These are phyloP conservation scores for Mycena filopes DNA, from an alignment of 768 basidiomycete genomes.

Conservation along the genomic window DNA sequence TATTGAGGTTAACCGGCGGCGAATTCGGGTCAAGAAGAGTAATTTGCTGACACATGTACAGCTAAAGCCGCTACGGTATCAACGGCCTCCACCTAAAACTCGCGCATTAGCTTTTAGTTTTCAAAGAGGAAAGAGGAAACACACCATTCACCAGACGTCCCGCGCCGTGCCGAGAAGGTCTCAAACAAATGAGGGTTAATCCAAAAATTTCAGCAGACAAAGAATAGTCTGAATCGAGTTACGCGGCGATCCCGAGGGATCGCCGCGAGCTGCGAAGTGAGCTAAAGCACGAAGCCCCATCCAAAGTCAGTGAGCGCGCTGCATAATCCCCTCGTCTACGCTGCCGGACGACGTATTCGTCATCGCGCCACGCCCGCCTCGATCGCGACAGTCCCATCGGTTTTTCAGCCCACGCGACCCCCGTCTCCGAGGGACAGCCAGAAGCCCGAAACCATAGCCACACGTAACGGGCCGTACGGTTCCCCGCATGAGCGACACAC, in stretches of 20 bases:
- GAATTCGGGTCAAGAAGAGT: too few species aligned
- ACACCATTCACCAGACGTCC: not conserved
- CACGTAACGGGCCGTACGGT: not conserved
- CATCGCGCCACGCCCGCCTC: not conserved
- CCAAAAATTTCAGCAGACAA: slow-evolving; percentile 47
- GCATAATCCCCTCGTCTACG: slow-evolving; percentile 4
- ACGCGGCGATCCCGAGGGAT: slow-evolving; percentile 17
- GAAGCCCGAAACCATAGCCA: too few species aligned
- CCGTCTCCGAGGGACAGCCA: slow-evolving; percentile 3
- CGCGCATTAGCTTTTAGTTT: too few species aligned
- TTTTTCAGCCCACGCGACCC: not conserved
- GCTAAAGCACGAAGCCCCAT: slow-evolving; percentile 40
- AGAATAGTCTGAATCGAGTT: slow-evolving; percentile 62
- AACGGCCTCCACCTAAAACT: too few species aligned
- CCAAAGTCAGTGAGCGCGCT: not conserved
- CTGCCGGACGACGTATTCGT: too few species aligned
- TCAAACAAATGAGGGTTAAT: slow-evolving; percentile 15
- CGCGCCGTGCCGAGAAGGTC: not conserved
- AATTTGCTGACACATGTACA: too few species aligned
- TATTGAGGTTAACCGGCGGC: too few species aligned
- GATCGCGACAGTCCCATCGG: not conserved
- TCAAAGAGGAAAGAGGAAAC: too few species aligned
- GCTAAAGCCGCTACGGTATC: too few species aligned
- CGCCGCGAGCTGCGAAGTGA: slow-evolving; percentile 48
- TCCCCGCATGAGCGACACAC: not conserved